Evolutionary conservation across 2,329 filamentous ascomycete genomes (phyloP), one percentile per base, ranked within the genome.

Genomic region (Diplocarpon rosae): DNA sequence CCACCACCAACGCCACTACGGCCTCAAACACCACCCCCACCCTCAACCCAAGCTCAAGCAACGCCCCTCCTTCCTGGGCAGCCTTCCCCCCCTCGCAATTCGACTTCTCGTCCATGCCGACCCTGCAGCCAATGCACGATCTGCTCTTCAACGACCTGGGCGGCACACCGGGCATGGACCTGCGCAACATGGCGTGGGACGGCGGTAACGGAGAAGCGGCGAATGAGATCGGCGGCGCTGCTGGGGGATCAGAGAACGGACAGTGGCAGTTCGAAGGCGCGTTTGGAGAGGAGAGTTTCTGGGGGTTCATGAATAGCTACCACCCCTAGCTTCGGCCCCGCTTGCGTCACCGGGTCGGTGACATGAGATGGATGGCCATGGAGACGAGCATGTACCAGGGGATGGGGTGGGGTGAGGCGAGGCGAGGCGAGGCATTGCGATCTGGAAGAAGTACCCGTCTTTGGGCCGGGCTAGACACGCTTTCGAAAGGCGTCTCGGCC

Each of bases 61-160:
- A 24, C 20, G 20, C 20, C 20, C 20, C 20, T 4, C 15, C 46
- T 1, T 28, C 48, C 5, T 55, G 52, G 52, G 53, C 55, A 11
- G 29, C 51, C 3, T 51, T 46, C 39, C 5, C 40, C 29, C 5
- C 27, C 46, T 27, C 42, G 12, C 4, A 61, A 65, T 71, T 74
- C 47, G 68, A 72, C 52, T 69, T 76, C 53, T 62, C 68, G 16
- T 62, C 64, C 10, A 66, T 80, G 46, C 68, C 71, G 50, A 72
- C 74, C 13, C 67, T 78, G 47, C 76, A 75, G 43, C 71, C 75
- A 0, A 75, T 72, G 46, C 69, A 70, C 15, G 75, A 79, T 51
- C 62, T 80, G 5, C 61, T 75, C 0, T 78, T 72, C 54, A 75
- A 78, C 50, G 69, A 78, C 29, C 62, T 78, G 1, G 47, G 44